A percentile compares a stretch with the other conserved stretches of the same genome.
These are phyloP conservation scores for Elaeis oleifera DNA, from an alignment of 202 grass and related monocot genomes.

Conservation along the genomic window DNA sequence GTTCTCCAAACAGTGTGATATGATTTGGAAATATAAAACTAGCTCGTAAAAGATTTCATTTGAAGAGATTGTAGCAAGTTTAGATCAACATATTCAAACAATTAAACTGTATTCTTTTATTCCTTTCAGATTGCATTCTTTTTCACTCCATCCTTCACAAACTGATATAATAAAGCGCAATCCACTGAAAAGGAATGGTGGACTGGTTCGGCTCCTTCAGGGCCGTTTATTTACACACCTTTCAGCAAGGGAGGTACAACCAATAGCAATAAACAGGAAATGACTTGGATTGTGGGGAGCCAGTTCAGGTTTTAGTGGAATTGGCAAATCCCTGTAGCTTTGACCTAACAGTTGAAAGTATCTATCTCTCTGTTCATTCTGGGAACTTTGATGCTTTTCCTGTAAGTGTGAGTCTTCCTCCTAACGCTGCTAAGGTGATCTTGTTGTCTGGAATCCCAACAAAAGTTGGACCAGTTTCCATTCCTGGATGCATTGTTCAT, in stretches of 20 bases:
- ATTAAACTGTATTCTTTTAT: too few species aligned
- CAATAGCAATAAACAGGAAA: constrained; percentile 54
- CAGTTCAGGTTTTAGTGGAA: constrained; percentile 94
- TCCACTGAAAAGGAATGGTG: constrained; percentile 94
- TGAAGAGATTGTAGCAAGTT: too few species aligned
- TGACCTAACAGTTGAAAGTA: constrained; percentile 84
- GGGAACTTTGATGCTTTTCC: constrained; percentile 98
- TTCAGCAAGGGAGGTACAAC: constrained; percentile 60
- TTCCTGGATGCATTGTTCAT: constrained; percentile 98
- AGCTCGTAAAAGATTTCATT: too few species aligned
- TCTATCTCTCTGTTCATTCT: constrained; percentile 97
- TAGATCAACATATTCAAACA: too few species aligned
- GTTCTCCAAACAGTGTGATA: too few species aligned
- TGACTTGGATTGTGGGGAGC: constrained; percentile 94
- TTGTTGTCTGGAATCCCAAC: constrained; percentile 92
- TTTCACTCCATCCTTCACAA: constrained; percentile 85
- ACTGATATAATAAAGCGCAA: constrained; percentile 90
- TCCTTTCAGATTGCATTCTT: constrained; percentile 80
- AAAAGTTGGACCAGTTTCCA: constrained; percentile 66
- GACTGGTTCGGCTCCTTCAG: constrained; percentile 77
- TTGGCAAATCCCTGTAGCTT: constrained; percentile 98
- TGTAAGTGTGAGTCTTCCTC: constrained; percentile 70
- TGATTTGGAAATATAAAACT: too few species aligned
- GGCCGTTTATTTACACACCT: constrained; percentile 98
- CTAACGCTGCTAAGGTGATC: constrained; percentile 88